Evolutionary conservation across 2,329 filamentous ascomycete genomes (phyloP).

Genomic region (Aureobasidium sp.): DNA sequence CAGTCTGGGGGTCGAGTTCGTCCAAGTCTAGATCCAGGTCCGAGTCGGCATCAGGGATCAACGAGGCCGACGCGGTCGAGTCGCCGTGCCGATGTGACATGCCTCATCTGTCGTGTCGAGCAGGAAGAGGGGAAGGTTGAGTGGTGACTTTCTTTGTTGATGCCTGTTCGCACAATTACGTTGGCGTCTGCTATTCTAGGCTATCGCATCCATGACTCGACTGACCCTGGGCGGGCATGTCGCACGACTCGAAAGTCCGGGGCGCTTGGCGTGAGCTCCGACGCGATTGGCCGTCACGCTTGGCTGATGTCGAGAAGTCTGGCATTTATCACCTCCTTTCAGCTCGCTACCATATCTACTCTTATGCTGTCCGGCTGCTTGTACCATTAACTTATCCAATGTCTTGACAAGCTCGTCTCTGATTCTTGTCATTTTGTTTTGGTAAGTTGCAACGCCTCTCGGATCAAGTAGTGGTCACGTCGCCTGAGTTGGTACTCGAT

Average conservation of each 20-base stretch:
- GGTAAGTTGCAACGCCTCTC: background rate
- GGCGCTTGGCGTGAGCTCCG: background rate
- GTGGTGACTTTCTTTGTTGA: background rate
- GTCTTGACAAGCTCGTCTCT: background rate
- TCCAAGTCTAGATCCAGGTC: slow-evolving; percentile 71
- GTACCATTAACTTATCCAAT: background rate
- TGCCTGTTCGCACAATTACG: slow-evolving; percentile 14
- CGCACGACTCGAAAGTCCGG: slow-evolving; percentile 1
- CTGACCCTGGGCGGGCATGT: background rate
- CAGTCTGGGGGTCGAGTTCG: slow-evolving; percentile 61
- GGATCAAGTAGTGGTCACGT: background rate
- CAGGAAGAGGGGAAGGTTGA: too few relatives aligned
- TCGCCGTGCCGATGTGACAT: slow-evolving; percentile 43
- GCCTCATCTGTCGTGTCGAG: slow-evolving; percentile 28
- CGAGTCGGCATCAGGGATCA: slow-evolving; percentile 42
- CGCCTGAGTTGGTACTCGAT: background rate
- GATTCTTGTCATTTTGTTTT: background rate
- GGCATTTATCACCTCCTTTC: slow-evolving; percentile 2
- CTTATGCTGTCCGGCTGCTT: background rate
- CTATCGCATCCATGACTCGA: background rate
- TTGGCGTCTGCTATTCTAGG: background rate
- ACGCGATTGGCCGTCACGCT: background rate
- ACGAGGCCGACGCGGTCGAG: slow-evolving; percentile 32
- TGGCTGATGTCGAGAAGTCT: slow-evolving; percentile 1
- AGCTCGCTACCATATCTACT: background rate